Evolutionary conservation across 176 grass and related monocot genomes (phyloP).

Genomic region (Coix lacrymajobi): DNA sequence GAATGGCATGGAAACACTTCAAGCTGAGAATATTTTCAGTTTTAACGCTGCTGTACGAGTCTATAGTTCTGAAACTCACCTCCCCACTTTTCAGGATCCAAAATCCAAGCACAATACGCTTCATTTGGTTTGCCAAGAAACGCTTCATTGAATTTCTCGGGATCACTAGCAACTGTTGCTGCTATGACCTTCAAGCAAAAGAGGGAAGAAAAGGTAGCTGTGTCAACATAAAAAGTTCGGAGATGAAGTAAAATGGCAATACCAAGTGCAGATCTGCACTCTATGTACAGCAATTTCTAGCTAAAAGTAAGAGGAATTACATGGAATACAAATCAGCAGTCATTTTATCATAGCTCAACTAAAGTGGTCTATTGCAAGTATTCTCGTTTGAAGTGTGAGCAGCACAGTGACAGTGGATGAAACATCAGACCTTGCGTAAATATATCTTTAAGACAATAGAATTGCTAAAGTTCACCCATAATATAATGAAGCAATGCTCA

Average conservation of each 20-base stretch:
- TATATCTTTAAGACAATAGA: not conserved
- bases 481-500: not conserved
- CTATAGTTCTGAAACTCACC: conserved; percentile 50
- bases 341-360: conserved; percentile 5
- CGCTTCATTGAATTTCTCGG: conserved; percentile 74
- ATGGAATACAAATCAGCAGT: not conserved
- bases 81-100: conserved; percentile 94
- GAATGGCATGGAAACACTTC: not conserved
- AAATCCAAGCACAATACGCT: conserved; percentile 94
- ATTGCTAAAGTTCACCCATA: not conserved
- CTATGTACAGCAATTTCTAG: not conserved
- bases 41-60: not conserved
- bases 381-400: not conserved
- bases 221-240: not conserved
- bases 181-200: conserved; percentile 74
- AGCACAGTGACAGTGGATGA: not conserved
- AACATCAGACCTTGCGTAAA: not conserved
- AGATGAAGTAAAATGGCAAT: not conserved
- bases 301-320: not conserved
- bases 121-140: conserved; percentile 97
- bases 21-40: not conserved
- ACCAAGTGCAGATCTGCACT: not conserved
- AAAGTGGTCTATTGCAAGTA: not conserved
- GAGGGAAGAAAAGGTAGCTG: not conserved
- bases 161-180: conserved; percentile 78